Conservation (phyloP, 2,329 filamentous ascomycete genomes). For the Blastomyces emzantsi region DNA sequence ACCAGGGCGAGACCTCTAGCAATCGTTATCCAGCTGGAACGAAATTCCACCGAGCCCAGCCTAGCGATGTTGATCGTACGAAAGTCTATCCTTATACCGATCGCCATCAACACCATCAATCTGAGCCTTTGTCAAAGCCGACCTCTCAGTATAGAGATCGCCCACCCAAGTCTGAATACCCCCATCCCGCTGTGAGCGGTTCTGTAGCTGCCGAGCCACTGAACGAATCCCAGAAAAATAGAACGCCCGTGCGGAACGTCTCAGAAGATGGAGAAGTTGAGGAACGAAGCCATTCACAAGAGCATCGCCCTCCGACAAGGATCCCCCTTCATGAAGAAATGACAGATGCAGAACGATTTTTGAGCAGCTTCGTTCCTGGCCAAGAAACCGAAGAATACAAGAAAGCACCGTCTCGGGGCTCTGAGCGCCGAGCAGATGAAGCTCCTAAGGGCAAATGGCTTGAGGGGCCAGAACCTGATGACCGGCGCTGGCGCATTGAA, state of each 20-base stretch:
- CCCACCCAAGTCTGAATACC: slow-evolving; percentile 4
- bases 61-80: not conserved
- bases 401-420: slow-evolving; percentile 8
- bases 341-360: slow-evolving; percentile 32
- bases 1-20: not conserved
- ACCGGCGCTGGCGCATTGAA: slow-evolving; percentile 15
- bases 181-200: not conserved
- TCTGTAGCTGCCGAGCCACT: not conserved
- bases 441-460: slow-evolving; percentile 11
- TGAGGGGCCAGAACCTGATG: slow-evolving; percentile 13
- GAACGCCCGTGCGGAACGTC: slow-evolving; percentile 16
- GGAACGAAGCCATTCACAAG: slow-evolving; percentile 15
- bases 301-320: slow-evolving; percentile 6
- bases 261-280: slow-evolving; percentile 33
- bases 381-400: slow-evolving; percentile 14
- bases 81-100: not conserved
- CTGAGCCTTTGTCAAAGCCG: not conserved
- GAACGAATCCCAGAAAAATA: slow-evolving; percentile 2
- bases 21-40: not conserved
- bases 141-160: slow-evolving; percentile 6
- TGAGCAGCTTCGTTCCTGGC: slow-evolving; percentile 28
- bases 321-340: slow-evolving; percentile 21
- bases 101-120: slow-evolving; percentile 5
- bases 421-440: slow-evolving; percentile 11
- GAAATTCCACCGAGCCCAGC: not conserved